Base-by-base conservation (phyloP, 305 asterid species). In the Fraxinus baroniana region DNA sequence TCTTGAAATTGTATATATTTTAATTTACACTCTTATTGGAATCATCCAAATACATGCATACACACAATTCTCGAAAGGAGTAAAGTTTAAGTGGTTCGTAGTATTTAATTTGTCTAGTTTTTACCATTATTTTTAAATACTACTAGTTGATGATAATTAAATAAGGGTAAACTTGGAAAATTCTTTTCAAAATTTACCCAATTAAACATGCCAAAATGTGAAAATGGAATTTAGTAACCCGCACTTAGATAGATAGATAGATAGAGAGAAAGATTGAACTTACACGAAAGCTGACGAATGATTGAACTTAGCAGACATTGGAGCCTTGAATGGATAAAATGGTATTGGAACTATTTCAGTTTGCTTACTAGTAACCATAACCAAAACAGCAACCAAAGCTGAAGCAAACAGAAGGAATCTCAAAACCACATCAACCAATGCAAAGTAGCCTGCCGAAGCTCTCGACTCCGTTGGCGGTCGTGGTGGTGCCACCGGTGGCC, bases 361-460 rank as follows among this genome's bases (percentile, higher is more conserved):
- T 76, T 76, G 64, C 35, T 76, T 41, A 44, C 79, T 44, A 13
- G 79, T 76, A 44, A 76, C 79, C 79, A 76, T 76, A 9, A 76
- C 79, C 79, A 37, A 20, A 2, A 76, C 79, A 10, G 66, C 79
- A 20, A 7, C 66, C 7, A 76, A 5, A 15, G 79, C 66, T 3
- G 68, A 41, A 76, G 64, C 68, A 76, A 76, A 46, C 66, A 76
- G 36, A 1, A 76, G 62, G 35, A 76, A 24, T 7, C 79, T 76
- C 33, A 76, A 26, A 41, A 46, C 66, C 39, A 76, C 64, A 41
- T 76, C 66, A 10, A 26, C 66, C 68, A 76, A 22, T 15, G 35
- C 68, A 76, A 20, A 44, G 79, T 76, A 24, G 62, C 30, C 5
- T 0, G 78, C 17, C 33, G 77, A 37, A 7, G 77, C 77, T 17